Evolutionary conservation across 495 filamentous ascomycete genomes (phyloP).

Genomic region (Neurospora tetraspora): DNA sequence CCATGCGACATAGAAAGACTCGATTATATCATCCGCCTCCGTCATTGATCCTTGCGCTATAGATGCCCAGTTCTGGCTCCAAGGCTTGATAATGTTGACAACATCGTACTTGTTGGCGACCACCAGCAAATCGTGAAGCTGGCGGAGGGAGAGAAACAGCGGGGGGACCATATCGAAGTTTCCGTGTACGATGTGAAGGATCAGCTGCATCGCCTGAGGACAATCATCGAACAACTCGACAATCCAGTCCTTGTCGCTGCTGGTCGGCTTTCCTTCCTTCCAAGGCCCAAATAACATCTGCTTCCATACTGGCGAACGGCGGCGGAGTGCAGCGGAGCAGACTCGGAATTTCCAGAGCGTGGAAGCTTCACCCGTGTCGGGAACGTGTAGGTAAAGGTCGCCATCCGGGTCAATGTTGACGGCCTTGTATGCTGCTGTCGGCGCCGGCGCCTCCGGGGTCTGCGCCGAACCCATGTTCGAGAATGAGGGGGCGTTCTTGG

Average conservation of each 20-base stretch:
- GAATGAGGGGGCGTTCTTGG: not conserved
- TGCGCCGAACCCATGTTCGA: not conserved
- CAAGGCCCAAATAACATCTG: conserved; percentile 20
- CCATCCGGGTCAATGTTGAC: conserved; percentile 1
- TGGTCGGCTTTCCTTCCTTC: conserved; percentile 13
- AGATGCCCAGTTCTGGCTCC: conserved; percentile 13
- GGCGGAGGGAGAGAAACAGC: not conserved
- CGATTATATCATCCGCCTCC: not conserved
- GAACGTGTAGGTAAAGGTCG: not conserved
- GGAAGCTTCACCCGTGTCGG: not conserved
- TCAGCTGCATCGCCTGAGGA: not conserved
- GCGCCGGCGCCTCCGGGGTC: not conserved
- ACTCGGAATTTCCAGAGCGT: conserved; percentile 9
- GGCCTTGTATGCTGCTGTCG: not conserved
- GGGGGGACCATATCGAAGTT: conserved; percentile 12
- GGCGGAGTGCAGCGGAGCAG: conserved; percentile 14
- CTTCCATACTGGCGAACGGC: conserved; percentile 19
- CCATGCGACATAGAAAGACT: not conserved
- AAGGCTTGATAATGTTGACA: conserved; percentile 14
- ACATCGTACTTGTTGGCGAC: conserved; percentile 21
- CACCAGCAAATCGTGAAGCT: conserved; percentile 15
- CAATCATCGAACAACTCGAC: conserved; percentile 18
- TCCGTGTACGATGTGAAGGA: conserved; percentile 19
- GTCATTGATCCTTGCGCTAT: not conserved
- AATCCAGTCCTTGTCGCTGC: conserved; percentile 11